A percentile compares a stretch with the other conserved stretches of the same genome.
phyloP scores from a whole-genome alignment of 805 yeast species.

The Saccharomycopsis javanensis region DNA sequence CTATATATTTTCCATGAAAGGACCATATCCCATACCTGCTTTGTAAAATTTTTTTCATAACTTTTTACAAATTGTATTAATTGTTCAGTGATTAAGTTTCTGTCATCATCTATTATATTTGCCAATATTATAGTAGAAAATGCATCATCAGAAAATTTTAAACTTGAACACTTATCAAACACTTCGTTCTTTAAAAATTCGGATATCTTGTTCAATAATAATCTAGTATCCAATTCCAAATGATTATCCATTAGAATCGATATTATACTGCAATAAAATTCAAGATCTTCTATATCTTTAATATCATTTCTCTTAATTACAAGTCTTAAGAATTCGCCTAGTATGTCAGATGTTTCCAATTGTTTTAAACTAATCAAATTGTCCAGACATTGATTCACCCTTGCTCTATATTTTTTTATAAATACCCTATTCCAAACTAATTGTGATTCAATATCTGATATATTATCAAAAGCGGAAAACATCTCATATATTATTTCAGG shows the following conservation, averaged over 20 bases:
- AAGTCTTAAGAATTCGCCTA: background rate
- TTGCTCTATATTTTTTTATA: background rate
- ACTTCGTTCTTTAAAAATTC: background rate
- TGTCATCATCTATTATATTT: conserved; percentile 1
- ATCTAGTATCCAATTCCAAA: background rate
- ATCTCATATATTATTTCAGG: background rate
- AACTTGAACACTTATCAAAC: background rate
- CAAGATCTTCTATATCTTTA: background rate
- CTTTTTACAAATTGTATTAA: background rate
- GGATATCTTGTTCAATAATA: background rate
- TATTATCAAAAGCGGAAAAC: background rate
- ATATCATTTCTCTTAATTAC: background rate
- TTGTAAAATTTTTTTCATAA: conserved; percentile 2
- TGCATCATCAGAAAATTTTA: background rate
- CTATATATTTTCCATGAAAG: conserved; percentile 14
- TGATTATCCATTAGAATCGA: background rate
- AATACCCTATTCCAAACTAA: background rate
- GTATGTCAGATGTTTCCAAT: background rate
- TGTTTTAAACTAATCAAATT: background rate
- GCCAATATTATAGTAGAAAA: conserved; percentile 1
- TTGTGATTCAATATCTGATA: background rate
- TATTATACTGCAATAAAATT: background rate
- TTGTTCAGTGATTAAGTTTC: background rate
- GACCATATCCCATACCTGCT: conserved; percentile 9
- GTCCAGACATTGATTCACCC: background rate